A percentile compares a stretch with the other conserved stretches of the same genome.
Conservation (phyloP, 2,329 filamentous ascomycete genomes). For the Orbilia javanica region DNA sequence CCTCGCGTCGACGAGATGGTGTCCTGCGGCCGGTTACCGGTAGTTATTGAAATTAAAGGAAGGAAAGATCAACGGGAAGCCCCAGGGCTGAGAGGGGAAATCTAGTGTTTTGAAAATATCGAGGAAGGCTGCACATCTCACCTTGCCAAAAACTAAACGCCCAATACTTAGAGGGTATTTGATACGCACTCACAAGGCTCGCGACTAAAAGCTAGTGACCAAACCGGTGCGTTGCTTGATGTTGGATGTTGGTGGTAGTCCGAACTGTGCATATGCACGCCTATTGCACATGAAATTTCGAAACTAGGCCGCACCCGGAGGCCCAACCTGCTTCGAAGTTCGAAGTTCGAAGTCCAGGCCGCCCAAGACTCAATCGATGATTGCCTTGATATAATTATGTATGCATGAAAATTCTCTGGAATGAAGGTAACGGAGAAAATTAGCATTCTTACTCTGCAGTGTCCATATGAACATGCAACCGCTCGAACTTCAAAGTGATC, state of each 20-base stretch:
- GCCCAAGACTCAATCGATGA: neutral
- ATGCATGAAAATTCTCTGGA: neutral
- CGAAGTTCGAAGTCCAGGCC: neutral
- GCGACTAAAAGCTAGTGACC: neutral
- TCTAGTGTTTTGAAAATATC: neutral
- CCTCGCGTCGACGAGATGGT: slow-evolving; percentile 16
- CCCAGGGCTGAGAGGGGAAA: neutral
- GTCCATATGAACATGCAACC: too few relatives aligned
- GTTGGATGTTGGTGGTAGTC: slow-evolving; percentile 31
- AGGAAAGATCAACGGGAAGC: neutral
- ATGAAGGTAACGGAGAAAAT: neutral
- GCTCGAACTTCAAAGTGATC: neutral
- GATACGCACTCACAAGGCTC: neutral
- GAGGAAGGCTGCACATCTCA: neutral
- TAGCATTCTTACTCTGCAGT: too few relatives aligned
- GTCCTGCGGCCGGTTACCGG: neutral
- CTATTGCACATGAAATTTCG: neutral
- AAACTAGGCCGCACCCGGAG: too few relatives aligned
- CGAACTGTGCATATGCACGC: slow-evolving; percentile 16
- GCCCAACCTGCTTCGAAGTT: too few relatives aligned
- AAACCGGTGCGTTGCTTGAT: slow-evolving; percentile 9
- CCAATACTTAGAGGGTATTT: neutral
- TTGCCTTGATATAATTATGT: too few relatives aligned
- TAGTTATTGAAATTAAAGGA: neutral
- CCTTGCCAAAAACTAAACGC: neutral